Evolutionary conservation across 768 basidiomycete genomes (phyloP), one percentile per base, ranked within the genome.

Genomic region (Boletus reticuloceps): DNA sequence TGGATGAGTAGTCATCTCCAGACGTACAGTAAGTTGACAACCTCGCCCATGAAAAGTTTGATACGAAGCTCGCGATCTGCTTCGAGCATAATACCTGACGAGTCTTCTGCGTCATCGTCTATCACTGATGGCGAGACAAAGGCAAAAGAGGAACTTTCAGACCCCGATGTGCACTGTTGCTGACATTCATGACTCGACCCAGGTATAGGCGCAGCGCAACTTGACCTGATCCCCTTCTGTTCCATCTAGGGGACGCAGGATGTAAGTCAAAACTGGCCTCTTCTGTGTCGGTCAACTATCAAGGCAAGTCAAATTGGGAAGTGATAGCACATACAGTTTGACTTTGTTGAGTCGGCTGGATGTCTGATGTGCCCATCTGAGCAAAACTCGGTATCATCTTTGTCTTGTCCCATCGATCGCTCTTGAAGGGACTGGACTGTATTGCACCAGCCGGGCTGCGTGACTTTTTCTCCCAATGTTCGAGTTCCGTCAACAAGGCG

Each of bases 331-430:
- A 5, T 55, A 69, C 67, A 19, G n/a, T 46, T 10, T 32, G 56
- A 13, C 38, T 19, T 14, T 58, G 50, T 39, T 27, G 51, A 12
- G 19, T 20, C 0, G 50, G 17, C 27, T 47, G 50, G 5, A 55
- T 27, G 7, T 69, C 70, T 14, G 68, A 61, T 6, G 68, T 64
- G 6, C 81, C 82, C 70, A 93, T 71, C 58, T 80, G 77, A 2
- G 88, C 87, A 71, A 92, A 93, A 54, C 79, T 81, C 48, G 77
- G 73, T 47, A 93, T 83, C 91, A 93, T 92, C 77, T 92, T 93
- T 53, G 69, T 70, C 44, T 72, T 77, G 68, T 94, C 91, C 86
- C 88, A 91, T 59, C 64, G 75, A 12, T 79, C 85, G 41, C 72
- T 76, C 56, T 60, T 64, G 59, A 86, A 90, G 22, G 79, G 64